Evolutionary conservation across 441 rosid genomes (phyloP).

Genomic region (Jatropha podagrica): DNA sequence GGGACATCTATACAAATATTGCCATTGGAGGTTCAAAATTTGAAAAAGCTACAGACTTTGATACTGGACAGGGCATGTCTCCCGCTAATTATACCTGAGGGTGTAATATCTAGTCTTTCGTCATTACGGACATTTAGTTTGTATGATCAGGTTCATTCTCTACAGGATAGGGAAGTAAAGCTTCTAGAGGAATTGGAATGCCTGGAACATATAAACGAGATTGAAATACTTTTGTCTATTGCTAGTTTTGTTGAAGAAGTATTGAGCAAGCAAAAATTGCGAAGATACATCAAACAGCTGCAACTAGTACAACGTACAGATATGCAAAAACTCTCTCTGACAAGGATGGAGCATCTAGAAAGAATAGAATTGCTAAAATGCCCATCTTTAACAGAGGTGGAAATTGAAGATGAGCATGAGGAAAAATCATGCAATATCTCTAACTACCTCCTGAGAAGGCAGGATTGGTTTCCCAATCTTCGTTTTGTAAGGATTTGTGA

Average conservation of each 20-base stretch:
- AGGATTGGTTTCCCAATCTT: neutral
- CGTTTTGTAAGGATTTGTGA: neutral
- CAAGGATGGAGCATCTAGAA: constrained; percentile 12
- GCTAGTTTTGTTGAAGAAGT: neutral
- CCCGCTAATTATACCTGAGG: neutral
- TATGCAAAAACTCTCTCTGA: neutral
- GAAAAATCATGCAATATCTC: neutral
- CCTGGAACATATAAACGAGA: constrained; percentile 8
- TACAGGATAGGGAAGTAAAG: neutral
- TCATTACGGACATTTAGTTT: constrained; percentile 16
- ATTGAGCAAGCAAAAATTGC: neutral
- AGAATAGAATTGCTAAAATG: neutral
- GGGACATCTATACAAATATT: neutral
- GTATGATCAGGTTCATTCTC: neutral
- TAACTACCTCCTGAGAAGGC: neutral
- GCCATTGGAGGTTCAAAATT: constrained; percentile 8
- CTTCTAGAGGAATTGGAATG: constrained; percentile 9
- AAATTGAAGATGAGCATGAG: neutral
- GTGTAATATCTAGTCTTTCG: constrained; percentile 21
- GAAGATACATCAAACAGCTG: neutral
- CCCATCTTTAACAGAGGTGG: neutral
- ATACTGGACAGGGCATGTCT: neutral
- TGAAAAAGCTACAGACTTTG: constrained; percentile 8
- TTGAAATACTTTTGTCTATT: constrained; percentile 14
- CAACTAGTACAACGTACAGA: neutral